Base-by-base conservation (phyloP, 139 green algal genomes). In the Limnomonas spitsbergensis region DNA sequence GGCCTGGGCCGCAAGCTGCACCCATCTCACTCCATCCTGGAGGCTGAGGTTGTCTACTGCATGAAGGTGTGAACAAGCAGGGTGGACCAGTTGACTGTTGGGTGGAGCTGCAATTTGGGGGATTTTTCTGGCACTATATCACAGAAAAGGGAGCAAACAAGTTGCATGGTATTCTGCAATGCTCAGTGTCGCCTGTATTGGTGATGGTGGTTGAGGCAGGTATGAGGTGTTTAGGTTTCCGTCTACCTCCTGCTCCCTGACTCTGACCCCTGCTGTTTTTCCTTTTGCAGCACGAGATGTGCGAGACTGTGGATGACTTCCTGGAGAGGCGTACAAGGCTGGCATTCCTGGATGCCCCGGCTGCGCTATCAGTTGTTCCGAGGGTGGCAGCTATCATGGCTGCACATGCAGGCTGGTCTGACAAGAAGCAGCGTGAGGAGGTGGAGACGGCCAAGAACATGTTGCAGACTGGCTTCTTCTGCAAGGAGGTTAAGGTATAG, bases 301-400 rank as follows among this genome's bases (percentile, higher is more conserved):
- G 95, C 82, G 80, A 91, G 78, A 94, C 88, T 4, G 87, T 94
- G 32, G 88, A 93, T 52, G 96, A 99, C 83, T 99, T 99, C 80
- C 69, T 99, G 9, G 89, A 90, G 0, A 83, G 95, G 1, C 85
- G 96, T 40, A 98, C 92, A 0, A 91, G 96, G 24, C 87, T 99
- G 4, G 94, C 94, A 0, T 99, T 99, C 86, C 79, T 99, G 53
- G 96, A 99, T 73, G 88, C 85, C 1, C 37, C 76, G 29, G 95
- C 96, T 2, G 86, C 87, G 34, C 40, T 88, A 61, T 77, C 89
- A 77, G 94, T 94, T 2, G 75, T 98, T 35, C 89, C 93, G 0
- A 80, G 87, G 76, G 90, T 97, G 34, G 85, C 87, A 6, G 88
- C 94, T 66, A 76, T 97, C n/a, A 88, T 97, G 88, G 89, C 71